A percentile compares a stretch with the other conserved stretches of the same genome.
Evolutionary conservation across 768 basidiomycete genomes (phyloP).

Genomic region (Hortiboletus flavorubellus): DNA sequence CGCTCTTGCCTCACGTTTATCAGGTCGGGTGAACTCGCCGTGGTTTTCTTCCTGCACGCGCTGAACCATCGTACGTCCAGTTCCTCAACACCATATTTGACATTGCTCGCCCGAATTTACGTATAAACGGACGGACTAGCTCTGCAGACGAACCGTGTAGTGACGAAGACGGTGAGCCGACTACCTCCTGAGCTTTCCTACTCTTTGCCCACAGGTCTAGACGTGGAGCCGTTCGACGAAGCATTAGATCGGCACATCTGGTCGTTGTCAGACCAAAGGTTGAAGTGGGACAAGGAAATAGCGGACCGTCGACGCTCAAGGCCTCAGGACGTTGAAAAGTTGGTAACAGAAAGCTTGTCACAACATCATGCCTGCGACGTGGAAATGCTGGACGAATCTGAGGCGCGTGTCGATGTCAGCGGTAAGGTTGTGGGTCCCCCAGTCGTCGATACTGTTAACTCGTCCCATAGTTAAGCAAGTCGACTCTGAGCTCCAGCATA

Average conservation of each 20-base stretch:
- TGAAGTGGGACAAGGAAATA: constrained; percentile 65
- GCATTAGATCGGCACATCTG: constrained; percentile 79
- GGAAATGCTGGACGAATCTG: constrained; percentile 16
- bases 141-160: too few species aligned
- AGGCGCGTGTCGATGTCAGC: neutral
- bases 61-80: constrained; percentile 31
- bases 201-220: constrained; percentile 31
- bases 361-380: constrained; percentile 32
- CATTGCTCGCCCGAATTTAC: constrained; percentile 66
- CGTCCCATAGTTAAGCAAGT: constrained; percentile 18
- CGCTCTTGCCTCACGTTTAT: constrained; percentile 47
- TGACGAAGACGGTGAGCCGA: too few species aligned
- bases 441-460: neutral
- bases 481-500: constrained; percentile 23
- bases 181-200: neutral
- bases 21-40: constrained; percentile 36
- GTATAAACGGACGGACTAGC: constrained; percentile 52
- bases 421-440: constrained; percentile 7
- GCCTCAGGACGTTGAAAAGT: constrained; percentile 50
- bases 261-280: constrained; percentile 69
- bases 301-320: constrained; percentile 58
- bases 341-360: constrained; percentile 38
- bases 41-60: neutral
- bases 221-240: constrained; percentile 83
- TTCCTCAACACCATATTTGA: constrained; percentile 55